These are phyloP conservation scores for Kwoniella dejecticola DNA, from an alignment of 768 basidiomycete species.

Conservation along the genomic window DNA sequence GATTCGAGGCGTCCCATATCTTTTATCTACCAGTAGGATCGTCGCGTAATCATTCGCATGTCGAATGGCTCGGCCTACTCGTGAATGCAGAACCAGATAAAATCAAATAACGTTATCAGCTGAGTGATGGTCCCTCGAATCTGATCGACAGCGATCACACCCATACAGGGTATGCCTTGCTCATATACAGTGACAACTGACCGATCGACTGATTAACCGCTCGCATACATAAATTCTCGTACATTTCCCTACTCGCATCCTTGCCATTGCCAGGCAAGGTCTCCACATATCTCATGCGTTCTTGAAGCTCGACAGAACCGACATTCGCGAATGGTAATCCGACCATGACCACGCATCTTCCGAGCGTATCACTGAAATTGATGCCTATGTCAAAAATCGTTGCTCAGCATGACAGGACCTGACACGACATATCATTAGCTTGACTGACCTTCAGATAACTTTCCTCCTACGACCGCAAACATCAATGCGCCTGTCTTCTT, in stretches of 20 bases:
- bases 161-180: too few species aligned
- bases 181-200: slow-evolving; percentile 57
- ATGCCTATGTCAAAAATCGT: slow-evolving; percentile 58
- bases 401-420: slow-evolving; percentile 4
- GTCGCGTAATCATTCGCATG: slow-evolving; percentile 90
- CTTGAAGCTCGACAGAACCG: slow-evolving; percentile 84
- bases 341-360: slow-evolving; percentile 80
- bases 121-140: too few species aligned
- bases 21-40: slow-evolving; percentile 79
- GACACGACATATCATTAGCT: neutral
- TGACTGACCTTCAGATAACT: slow-evolving; percentile 76
- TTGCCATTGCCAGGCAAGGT: slow-evolving; percentile 54
- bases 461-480: slow-evolving; percentile 93
- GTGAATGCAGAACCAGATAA: too few species aligned
- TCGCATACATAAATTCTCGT: slow-evolving; percentile 62
- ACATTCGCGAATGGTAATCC: slow-evolving; percentile 93
- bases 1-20: slow-evolving; percentile 72
- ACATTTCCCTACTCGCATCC: slow-evolving; percentile 66
- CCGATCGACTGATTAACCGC: slow-evolving; percentile 98
- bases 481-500: slow-evolving; percentile 69
- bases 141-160: too few species aligned
- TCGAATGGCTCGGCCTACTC: slow-evolving; percentile 83
- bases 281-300: slow-evolving; percentile 85
- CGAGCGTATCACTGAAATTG: slow-evolving; percentile 72
- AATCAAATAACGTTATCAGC: too few species aligned